Evolutionary conservation across 164 flowering plant species (phyloP), one percentile per base, ranked within the genome.

Genomic region (Berberis vulgaris): DNA sequence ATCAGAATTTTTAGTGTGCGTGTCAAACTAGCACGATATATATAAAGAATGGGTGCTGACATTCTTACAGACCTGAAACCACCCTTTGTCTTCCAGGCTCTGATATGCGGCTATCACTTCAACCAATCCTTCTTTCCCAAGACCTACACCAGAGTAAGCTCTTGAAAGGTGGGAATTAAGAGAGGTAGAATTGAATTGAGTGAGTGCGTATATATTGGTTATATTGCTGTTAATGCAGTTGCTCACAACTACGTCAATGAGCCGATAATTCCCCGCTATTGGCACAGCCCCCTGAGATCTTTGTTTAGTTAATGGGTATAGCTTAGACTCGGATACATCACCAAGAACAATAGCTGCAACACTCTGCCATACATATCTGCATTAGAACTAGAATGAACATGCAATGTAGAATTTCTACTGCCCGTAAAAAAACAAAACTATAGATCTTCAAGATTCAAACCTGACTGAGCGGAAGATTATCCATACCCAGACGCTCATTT

Each of bases 211-310:
- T 59, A 92, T 85, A 69, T 85, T 86, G 71, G 74, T 75, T 26
- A 89, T 84, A 73, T 79, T 80, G 64, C 89, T 92, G 74, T 87
- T 84, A 38, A 92, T 83, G 82, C 98, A 92, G 65, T 92, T 92
- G 77, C 98, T 89, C 7, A 91, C 95, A 2, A 92, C 90, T 63
- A 89, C 84, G 61, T 92, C 98, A 54, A 92, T 89, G 61, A 89
- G 79, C 78, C 98, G 81, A 74, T 92, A 89, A 46, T 87, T 87
- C 45, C 91, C 98, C 60, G 88, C 92, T n/a, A 88, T 57, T 41
- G 98, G 96, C 67, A 91, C 96, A 57, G 95, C 98, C 11, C 96
- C 95, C 54, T 89, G 87, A 3, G 96, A 93, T 59, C 98, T 80
- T 78, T 87, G 89, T 78, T 89, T 92, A 2, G 96, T 92, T 11